phyloP scores from a whole-genome alignment of 768 basidiomycete species.

The Phlebiopsis flavidoalba region DNA sequence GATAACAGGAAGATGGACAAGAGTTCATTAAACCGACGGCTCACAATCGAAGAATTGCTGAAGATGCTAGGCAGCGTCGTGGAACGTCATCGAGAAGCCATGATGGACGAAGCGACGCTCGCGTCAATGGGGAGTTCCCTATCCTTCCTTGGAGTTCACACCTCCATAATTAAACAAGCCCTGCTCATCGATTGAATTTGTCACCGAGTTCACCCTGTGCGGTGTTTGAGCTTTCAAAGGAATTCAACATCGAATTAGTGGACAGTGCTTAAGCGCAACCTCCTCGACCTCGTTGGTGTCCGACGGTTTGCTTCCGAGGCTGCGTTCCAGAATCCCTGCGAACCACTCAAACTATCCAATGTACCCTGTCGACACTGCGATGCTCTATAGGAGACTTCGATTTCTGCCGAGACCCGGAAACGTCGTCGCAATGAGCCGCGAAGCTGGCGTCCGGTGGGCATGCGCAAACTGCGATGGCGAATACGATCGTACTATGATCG shows the following conservation, averaged over 20 bases:
- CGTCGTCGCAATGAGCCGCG: slow-evolving; percentile 56
- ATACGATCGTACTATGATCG: slow-evolving; percentile 85
- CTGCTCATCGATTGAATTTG: slow-evolving; percentile 82
- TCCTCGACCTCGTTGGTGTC: slow-evolving; percentile 82
- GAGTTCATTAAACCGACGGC: slow-evolving; percentile 74
- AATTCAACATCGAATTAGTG: slow-evolving; percentile 83
- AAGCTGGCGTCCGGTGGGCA: slow-evolving; percentile 54
- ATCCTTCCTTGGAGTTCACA: slow-evolving; percentile 84
- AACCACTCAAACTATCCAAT: slow-evolving; percentile 76
- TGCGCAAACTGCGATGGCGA: slow-evolving; percentile 75
- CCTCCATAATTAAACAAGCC: slow-evolving; percentile 71
- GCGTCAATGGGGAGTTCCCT: slow-evolving; percentile 76
- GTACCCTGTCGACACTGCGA: slow-evolving; percentile 90
- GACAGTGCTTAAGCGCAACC: slow-evolving; percentile 83
- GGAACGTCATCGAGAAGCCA: slow-evolving; percentile 54
- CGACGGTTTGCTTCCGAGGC: slow-evolving; percentile 86
- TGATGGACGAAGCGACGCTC: slow-evolving; percentile 46
- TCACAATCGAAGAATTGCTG: slow-evolving; percentile 81
- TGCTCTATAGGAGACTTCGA: slow-evolving; percentile 84
- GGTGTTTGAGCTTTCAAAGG: slow-evolving; percentile 70
- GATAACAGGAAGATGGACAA: slow-evolving; percentile 63
- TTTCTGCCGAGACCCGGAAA: slow-evolving; percentile 87
- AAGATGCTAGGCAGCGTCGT: slow-evolving; percentile 59
- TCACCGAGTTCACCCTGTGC: slow-evolving; percentile 87
- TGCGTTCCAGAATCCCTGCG: slow-evolving; percentile 87